Evolutionary conservation across 257 asterid genomes (phyloP), one percentile per base, ranked within the genome.

Genomic region (Sherardia arvensis): DNA sequence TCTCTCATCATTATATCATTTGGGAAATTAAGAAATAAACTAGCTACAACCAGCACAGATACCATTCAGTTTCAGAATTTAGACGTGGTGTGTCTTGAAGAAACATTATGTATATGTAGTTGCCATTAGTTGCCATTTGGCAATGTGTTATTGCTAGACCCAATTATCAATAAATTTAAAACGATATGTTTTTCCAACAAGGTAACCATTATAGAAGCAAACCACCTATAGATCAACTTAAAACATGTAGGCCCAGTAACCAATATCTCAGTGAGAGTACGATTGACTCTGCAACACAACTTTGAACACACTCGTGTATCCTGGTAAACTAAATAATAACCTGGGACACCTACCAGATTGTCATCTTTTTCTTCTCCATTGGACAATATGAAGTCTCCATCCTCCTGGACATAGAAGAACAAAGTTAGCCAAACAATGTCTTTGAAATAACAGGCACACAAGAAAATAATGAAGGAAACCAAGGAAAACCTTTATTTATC

Each of bases 371-470:
- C 91, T 71, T 86, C 97, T 74, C 77, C 86, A 17, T 78, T 67
- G 30, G 94, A 73, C 75, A 85, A 84, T 59, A 74, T 74, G 78
- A 85, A 90, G 80, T 90, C 96, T 79, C 73, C 95, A 70, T 90
- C 99, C 71, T 83, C 97, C 99, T 93, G 63, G 68, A 77, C 54
- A 59, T 67, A 27, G 3, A n/a, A 59, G 18, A 11, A 61, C 22
- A 58, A 27, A 21, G 22, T 38, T 27, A 17, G 29, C 28, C n/a
- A 40, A 34, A 32, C 30, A 38, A 38, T 38, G 47, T 2, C 18
- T 38, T 38, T 5, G 3, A 48, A 48, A 17, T 48, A 17, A 17
- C 10, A 43, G 2, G 18, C 48, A 18, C 53, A 17, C 55, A 11
- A 9, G 3, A 3, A 30, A 9, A 47, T 28, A 1, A 21, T 20